Evolutionary conservation across 768 basidiomycete genomes (phyloP).

Genomic region (Trametes elegans): DNA sequence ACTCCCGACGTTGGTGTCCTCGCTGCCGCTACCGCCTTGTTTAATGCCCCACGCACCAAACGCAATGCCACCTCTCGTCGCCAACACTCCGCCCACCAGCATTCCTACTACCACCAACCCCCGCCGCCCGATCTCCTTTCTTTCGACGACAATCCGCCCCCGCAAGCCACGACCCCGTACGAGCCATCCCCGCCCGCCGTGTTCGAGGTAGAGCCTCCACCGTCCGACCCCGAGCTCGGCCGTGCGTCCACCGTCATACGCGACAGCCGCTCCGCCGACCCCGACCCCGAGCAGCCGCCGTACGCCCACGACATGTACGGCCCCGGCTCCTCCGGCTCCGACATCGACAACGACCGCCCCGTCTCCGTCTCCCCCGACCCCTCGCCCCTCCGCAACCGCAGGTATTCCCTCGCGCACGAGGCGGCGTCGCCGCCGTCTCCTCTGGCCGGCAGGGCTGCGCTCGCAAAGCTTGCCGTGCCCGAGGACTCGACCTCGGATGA

Average conservation of each 20-base stretch:
- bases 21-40: slow-evolving; percentile 13
- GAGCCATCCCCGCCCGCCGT: slow-evolving; percentile 1
- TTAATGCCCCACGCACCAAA: slow-evolving; percentile 30
- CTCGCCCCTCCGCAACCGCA: slow-evolving; percentile 2
- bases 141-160: slow-evolving; percentile 6
- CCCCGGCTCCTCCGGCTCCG: slow-evolving; percentile 10
- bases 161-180: not conserved
- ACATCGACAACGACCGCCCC: slow-evolving; percentile 17
- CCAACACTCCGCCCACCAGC: slow-evolving; percentile 10
- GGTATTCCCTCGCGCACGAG: slow-evolving; percentile 4
- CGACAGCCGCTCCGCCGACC: not conserved
- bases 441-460: not conserved
- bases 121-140: slow-evolving; percentile 11
- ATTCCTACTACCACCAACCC: not conserved
- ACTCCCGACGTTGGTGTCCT: not conserved
- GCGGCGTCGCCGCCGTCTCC: not conserved
- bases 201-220: slow-evolving; percentile 13
- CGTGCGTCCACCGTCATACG: slow-evolving; percentile 8
- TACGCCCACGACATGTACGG: slow-evolving; percentile 4
- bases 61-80: slow-evolving; percentile 25
- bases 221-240: slow-evolving; percentile 17
- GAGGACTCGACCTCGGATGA: slow-evolving; percentile 14
- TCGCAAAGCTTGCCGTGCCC: not conserved
- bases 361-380: slow-evolving; percentile 11
- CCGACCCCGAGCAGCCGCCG: not conserved